A percentile compares a stretch with the other conserved stretches of the same genome.
Evolutionary conservation across 2,329 filamentous ascomycete species (phyloP).

Genomic region (Nemania serpens): DNA sequence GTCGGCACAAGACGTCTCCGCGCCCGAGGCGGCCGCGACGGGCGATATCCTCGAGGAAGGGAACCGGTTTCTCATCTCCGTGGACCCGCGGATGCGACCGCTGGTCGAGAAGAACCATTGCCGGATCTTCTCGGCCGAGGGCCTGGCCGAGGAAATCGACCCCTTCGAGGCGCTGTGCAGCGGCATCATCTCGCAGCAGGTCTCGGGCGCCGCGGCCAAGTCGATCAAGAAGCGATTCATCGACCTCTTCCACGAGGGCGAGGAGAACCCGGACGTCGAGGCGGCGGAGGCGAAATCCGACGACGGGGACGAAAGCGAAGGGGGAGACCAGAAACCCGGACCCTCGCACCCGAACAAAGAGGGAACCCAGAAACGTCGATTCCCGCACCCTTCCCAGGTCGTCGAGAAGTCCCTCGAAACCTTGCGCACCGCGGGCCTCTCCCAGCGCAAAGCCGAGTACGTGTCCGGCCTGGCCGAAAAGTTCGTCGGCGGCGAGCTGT

Average conservation of each 20-base stretch:
- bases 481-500: slow-evolving; percentile 76
- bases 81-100: slow-evolving; percentile 72
- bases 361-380: slow-evolving; percentile 44
- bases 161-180: slow-evolving; percentile 83
- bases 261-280: not conserved
- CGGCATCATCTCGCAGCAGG: slow-evolving; percentile 95
- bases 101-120: slow-evolving; percentile 79
- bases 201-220: slow-evolving; percentile 87
- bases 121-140: slow-evolving; percentile 77
- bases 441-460: slow-evolving; percentile 95
- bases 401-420: slow-evolving; percentile 63
- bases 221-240: slow-evolving; percentile 89
- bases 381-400: slow-evolving; percentile 79
- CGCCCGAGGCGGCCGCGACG: slow-evolving; percentile 58
- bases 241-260: slow-evolving; percentile 62
- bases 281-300: too few species aligned
- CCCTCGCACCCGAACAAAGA: not conserved
- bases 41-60: slow-evolving; percentile 76
- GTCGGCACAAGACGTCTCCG: slow-evolving; percentile 37
- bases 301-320: slow-evolving; percentile 21
- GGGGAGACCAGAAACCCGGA: slow-evolving; percentile 7
- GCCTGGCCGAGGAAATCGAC: slow-evolving; percentile 82
- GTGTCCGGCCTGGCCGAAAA: slow-evolving; percentile 83
- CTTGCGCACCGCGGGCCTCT: slow-evolving; percentile 84
- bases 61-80: slow-evolving; percentile 71